Evolutionary conservation across 2,329 filamentous ascomycete species (phyloP), one percentile per base, ranked within the genome.

Genomic region (Stenocarpella maydis): DNA sequence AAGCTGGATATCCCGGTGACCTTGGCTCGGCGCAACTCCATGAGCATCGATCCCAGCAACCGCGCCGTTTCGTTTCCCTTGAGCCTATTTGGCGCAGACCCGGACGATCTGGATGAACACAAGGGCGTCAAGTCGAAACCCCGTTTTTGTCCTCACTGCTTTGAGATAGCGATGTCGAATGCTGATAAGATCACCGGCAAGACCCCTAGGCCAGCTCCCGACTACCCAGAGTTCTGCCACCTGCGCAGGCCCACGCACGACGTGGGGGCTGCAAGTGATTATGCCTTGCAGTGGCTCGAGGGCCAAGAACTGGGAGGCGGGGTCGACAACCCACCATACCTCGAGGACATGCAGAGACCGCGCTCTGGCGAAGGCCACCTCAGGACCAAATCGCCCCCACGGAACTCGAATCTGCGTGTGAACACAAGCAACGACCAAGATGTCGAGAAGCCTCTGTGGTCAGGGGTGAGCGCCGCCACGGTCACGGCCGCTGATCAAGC

Each of bases 81-180:
- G 10, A 67, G 65, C 28, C 43, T 67, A 10, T 67, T 58, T 5
- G 65, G 65, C 6, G 8, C 65, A 3, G 65, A 58, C 12, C 65
- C 31, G 1, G 65, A 67, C 17, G 65, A 67, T 9, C 21, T 67
- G 41, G 52, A 50, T 24, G 41, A 58, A 17, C 52, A 45, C 41
- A 41, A 31, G 7, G 31, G 65, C 28, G 41, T 67, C 17, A 67
- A 67, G 7, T 47, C 24, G 52, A 58, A 58, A 8, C 65, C 65
- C 28, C 65, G 41, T 7, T 67, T 67, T 34, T 67, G 65, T 21
- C 52, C 65, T 12, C 65, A 67, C 52, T 67, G 65, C 43, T 67
- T 67, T 10, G 65, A 67, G 41, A 47, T 67, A 58, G 65, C 65
- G n/a, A 67, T 67, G 65, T 55, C 41, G 21, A 55, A 55, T 41